Percentiles rank a stretch among this genome's conserved stretches.
These are phyloP conservation scores for Pogostemon cablin DNA, from an alignment of 257 asterid genomes.

Conservation along the genomic window DNA sequence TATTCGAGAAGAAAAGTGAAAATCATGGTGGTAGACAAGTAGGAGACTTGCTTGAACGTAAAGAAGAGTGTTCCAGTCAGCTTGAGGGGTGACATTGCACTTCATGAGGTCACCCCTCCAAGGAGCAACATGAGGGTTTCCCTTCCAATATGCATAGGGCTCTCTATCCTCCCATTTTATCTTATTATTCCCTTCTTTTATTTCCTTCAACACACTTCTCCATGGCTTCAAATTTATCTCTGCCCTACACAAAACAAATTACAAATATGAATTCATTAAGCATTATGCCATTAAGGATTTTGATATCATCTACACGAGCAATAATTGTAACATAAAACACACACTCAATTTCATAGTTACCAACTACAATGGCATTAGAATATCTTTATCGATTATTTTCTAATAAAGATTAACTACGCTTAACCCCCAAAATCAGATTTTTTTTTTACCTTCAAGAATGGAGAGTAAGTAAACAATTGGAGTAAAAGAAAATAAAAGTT, in stretches of 20 bases:
- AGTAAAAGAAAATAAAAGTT: not conserved
- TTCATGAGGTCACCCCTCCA: slow-evolving; percentile 75
- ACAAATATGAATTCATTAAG: not conserved
- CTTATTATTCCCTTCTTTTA: slow-evolving; percentile 70
- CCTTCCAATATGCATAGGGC: slow-evolving; percentile 93
- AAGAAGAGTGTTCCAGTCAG: slow-evolving; percentile 76
- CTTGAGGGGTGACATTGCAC: slow-evolving; percentile 65
- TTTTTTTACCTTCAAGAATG: no score
- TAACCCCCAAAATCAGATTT: no score
- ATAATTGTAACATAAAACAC: not conserved
- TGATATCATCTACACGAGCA: not conserved
- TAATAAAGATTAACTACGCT: no score
- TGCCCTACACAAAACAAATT: slow-evolving; percentile 54
- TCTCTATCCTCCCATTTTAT: slow-evolving; percentile 77
- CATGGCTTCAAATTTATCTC: slow-evolving; percentile 88
- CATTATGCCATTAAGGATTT: not conserved
- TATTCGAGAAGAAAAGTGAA: not conserved
- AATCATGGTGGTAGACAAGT: not conserved
- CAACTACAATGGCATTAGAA: not conserved
- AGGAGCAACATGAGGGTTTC: slow-evolving; percentile 70
- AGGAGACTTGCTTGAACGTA: slow-evolving; percentile 56
- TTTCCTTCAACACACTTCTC: slow-evolving; percentile 62
- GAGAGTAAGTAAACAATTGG: no score
- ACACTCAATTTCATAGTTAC: not conserved
- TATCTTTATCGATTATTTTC: no score